phyloP scores from a whole-genome alignment of 1,284 basidiomycete species.

The Coriolopsis trogii region DNA sequence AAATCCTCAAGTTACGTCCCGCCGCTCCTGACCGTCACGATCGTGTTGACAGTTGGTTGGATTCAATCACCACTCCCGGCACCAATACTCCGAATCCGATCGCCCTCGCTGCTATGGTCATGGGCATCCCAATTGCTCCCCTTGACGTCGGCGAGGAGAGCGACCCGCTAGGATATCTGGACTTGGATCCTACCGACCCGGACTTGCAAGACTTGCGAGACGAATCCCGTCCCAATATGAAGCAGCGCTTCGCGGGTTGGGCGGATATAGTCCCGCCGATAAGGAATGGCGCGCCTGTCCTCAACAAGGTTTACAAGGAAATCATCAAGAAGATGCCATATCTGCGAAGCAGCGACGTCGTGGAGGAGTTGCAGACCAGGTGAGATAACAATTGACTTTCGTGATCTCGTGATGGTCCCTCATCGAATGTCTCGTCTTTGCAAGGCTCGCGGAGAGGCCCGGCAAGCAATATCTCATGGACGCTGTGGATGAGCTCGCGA shows the following conservation, averaged over 20 bases:
- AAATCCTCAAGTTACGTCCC: conserved; percentile 47
- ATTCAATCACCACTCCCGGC: conserved; percentile 47
- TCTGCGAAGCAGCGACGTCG: conserved; percentile 49
- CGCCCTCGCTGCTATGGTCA: conserved; percentile 69
- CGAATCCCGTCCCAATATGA: conserved; percentile 58
- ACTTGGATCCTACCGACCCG: conserved; percentile 53
- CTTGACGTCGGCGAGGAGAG: conserved; percentile 44
- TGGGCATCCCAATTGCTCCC: conserved; percentile 55
- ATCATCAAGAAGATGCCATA: conserved; percentile 57
- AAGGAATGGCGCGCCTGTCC: conserved; percentile 38
- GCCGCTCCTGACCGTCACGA: conserved; percentile 42
- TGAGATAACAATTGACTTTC: conserved; percentile 30
- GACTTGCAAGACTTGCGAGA: conserved; percentile 62
- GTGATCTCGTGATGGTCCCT: background rate
- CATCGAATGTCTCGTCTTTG: background rate
- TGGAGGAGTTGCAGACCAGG: conserved; percentile 57
- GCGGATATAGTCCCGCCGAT: conserved; percentile 38
- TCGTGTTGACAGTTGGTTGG: conserved; percentile 57
- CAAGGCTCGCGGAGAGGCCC: conserved; percentile 54
- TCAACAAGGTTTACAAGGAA: conserved; percentile 46
- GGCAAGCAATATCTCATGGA: conserved; percentile 54
- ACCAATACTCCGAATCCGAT: conserved; percentile 47
- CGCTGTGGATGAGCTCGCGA: conserved; percentile 48
- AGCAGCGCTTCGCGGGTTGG: conserved; percentile 61
- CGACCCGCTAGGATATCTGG: conserved; percentile 49